These are phyloP conservation scores for Aspergillus candidus DNA, from an alignment of 2,329 filamentous ascomycete species.

Conservation along the genomic window DNA sequence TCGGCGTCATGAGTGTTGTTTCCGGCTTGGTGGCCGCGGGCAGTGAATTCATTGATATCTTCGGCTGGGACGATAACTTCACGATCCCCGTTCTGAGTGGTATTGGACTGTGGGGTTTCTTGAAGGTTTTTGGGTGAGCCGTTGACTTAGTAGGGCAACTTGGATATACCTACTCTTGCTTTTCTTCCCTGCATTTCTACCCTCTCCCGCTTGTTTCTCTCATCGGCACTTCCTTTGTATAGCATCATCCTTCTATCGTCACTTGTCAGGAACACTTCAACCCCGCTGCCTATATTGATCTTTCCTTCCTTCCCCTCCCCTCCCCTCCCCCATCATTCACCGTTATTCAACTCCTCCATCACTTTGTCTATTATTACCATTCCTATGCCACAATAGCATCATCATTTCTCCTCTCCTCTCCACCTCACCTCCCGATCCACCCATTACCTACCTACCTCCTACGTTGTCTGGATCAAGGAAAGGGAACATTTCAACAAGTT, in stretches of 20 bases:
- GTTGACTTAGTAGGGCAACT: too few relatives aligned
- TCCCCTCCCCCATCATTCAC: neutral
- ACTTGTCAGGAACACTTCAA: too few relatives aligned
- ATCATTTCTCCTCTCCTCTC: neutral
- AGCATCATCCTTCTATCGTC: neutral
- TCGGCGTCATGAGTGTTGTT: constrained; percentile 75
- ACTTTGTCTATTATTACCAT: constrained; percentile 1
- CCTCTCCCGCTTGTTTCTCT: neutral
- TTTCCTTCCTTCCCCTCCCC: neutral
- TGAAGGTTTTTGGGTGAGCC: constrained; percentile 67
- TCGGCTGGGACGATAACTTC: constrained; percentile 94
- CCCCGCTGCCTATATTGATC: too few relatives aligned
- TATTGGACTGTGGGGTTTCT: constrained; percentile 81
- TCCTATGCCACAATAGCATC: constrained; percentile 6
- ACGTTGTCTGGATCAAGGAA: too few relatives aligned
- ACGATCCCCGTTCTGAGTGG: constrained; percentile 92
- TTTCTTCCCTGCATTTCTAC: neutral
- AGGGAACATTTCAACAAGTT: too few relatives aligned
- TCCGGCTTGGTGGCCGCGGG: constrained; percentile 83
- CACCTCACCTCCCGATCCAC: too few relatives aligned
- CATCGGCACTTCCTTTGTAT: neutral
- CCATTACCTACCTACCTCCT: too few relatives aligned
- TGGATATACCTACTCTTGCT: neutral
- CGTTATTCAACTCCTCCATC: neutral
- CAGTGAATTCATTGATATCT: constrained; percentile 86